Evolutionary conservation across 768 basidiomycete genomes (phyloP), one percentile per base, ranked within the genome.

Genomic region (Lanmaoa rubissima): DNA sequence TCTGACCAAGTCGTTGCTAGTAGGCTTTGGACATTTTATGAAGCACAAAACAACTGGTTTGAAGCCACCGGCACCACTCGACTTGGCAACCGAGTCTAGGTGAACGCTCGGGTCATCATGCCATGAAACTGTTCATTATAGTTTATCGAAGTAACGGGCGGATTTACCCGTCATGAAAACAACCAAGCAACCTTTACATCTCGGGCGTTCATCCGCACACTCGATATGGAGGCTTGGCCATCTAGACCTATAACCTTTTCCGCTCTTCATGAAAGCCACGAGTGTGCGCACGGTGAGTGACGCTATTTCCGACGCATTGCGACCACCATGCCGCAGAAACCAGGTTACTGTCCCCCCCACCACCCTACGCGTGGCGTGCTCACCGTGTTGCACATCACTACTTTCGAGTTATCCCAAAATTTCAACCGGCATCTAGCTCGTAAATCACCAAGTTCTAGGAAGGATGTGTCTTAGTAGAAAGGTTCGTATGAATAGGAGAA

Each of bases 381-480:
- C 34, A 13, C n/a, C 41, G 9, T 35, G 14, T 21, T 38, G 26
- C 31, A 6, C 4, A 42, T 28, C 49, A 4, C 35, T 21, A 35
- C n/a, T 26, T 3, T 35, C 51, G 38, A 35, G 19, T 14, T 19
- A 17, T 40, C 32, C 40, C 5, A 26, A 11, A 11, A 24, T 36
- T 58, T 35, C 44, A 35, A 7, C 28, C 24, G 2, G 31, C 26
- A 36, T 31, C 48, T 14, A 46, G 46, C 14, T 46, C 21, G 38
- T 19, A 35, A 17, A 43, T 31, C 7, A 31, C 36, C 35, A 31
- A 44, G 34, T 11, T 28, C 12, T 31, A 28, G 34, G 12, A 48
- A 53, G 10, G 21, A 67, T 64, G 65, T 65, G 65, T 47, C 4
- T 63, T 13, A 54, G n/a, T 2, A 59, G 43, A 48, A 56, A 61